Base-by-base conservation (phyloP, 345 rosid species). In the Citrus sp. region DNA sequence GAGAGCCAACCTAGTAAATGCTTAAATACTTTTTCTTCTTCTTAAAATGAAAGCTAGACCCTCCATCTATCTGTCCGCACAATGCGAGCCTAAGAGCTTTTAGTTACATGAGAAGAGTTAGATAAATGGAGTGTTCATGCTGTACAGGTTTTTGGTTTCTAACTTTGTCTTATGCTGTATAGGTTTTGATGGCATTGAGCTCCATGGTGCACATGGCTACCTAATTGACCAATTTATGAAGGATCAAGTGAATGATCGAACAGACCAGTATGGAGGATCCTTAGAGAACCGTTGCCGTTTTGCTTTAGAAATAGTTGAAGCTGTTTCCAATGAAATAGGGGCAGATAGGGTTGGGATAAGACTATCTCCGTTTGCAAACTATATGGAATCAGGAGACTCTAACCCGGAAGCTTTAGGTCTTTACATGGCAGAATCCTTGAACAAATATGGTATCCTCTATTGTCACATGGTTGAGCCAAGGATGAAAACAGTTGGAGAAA, bases 111-210 rank as follows among this genome's bases (percentile, higher is more conserved):
- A 18, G 58, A 54, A 18, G 58, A 54, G 22, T 18, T 4, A 19
- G 58, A 18, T 54, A 19, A 54, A 54, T 18, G 22, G 19, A 16
- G 58, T 54, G 22, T 18, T 4, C 22, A 18, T 54, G 18, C 51
- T 46, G 42, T 38, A 38, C 42, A 38, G 42, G 42, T 13, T 46
- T 90, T 4, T 92, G 21, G 30, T 3, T 4, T 27, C 55, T 68
- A 12, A 42, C 27, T 69, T 46, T 9, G 55, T 59, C 56, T 14
- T 49, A 18, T 80, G 46, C 22, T 16, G 38, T 34, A 18, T 24
- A 93, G 98, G 96, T n/a, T 92, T 92, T 3, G 98, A 91, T 63
- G 98, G 98, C 3, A 91, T 93, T 22, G 98, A 93, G 84, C 86
- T 91, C 74, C 98, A 92, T 9, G 96, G 92, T 0, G 96, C 98